Conservation (phyloP, 306 rosid species). For the Hylodesmum podocarpum region DNA sequence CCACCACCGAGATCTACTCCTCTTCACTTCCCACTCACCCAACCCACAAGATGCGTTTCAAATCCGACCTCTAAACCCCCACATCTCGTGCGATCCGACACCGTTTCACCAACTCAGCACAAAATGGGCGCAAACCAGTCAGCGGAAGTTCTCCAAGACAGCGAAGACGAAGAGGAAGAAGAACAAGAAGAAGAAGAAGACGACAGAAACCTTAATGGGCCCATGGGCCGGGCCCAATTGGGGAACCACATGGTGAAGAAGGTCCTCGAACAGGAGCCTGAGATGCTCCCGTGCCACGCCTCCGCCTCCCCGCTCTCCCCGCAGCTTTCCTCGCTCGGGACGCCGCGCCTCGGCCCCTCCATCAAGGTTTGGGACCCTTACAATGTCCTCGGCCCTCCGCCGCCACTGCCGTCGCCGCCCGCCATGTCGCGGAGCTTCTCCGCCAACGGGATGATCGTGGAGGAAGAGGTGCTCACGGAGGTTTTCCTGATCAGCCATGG, state of each 20-base stretch:
- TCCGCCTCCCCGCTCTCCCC: constrained; percentile 97
- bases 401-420: constrained; percentile 53
- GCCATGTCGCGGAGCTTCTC: constrained; percentile 63
- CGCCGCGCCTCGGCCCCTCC: constrained; percentile 88
- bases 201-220: constrained; percentile 34
- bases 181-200: constrained; percentile 45
- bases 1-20: neutral
- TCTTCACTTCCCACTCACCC: neutral
- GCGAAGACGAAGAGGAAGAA: constrained; percentile 64
- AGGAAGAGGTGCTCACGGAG: constrained; percentile 57
- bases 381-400: constrained; percentile 75
- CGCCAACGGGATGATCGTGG: constrained; percentile 47
- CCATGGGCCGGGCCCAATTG: constrained; percentile 35
- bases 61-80: constrained; percentile 17
- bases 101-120: constrained; percentile 2
- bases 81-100: constrained; percentile 1
- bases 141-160: constrained; percentile 48
- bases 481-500: constrained; percentile 89
- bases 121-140: constrained; percentile 59
- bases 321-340: constrained; percentile 86
- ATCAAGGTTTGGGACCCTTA: constrained; percentile 99
- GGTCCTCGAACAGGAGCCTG: constrained; percentile 93
- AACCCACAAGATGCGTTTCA: neutral
- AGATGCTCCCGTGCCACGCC: constrained; percentile 88
- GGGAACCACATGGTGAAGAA: constrained; percentile 61